Conservation (phyloP, 2,329 filamentous ascomycete species). For the Trichophyton benhamiae region DNA sequence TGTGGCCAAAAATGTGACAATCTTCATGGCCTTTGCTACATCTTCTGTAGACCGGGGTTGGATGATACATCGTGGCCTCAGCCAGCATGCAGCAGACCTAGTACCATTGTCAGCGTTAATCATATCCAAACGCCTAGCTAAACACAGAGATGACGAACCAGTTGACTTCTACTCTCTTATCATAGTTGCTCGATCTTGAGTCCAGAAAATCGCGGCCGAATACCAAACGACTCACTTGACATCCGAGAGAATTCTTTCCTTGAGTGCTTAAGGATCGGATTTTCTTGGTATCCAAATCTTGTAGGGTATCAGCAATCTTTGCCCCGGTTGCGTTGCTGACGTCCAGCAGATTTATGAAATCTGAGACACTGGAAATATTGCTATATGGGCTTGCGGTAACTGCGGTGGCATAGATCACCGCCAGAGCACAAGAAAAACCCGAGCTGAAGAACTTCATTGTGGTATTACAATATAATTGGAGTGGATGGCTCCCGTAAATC, state of each 20-base stretch:
- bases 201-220: not conserved
- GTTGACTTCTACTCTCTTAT: not conserved
- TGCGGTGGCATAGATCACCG: not conserved
- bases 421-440: no score
- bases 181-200: not conserved
- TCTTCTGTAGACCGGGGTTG: not conserved
- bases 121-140: no score
- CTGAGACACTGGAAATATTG: not conserved
- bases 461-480: no score
- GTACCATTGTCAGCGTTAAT: not conserved
- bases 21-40: not conserved
- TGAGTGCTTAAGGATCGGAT: not conserved
- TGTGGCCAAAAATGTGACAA: not conserved
- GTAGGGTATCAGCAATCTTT: no score
- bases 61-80: not conserved
- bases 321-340: not conserved
- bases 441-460: no score
- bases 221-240: not conserved
- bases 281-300: no score
- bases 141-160: not conserved
- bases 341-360: not conserved
- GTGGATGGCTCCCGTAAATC: no score
- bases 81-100: constrained; percentile 1
- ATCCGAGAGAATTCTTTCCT: not conserved
- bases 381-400: not conserved